Base-by-base conservation (phyloP, 495 filamentous ascomycete genomes). In the Penicillium alfredii region DNA sequence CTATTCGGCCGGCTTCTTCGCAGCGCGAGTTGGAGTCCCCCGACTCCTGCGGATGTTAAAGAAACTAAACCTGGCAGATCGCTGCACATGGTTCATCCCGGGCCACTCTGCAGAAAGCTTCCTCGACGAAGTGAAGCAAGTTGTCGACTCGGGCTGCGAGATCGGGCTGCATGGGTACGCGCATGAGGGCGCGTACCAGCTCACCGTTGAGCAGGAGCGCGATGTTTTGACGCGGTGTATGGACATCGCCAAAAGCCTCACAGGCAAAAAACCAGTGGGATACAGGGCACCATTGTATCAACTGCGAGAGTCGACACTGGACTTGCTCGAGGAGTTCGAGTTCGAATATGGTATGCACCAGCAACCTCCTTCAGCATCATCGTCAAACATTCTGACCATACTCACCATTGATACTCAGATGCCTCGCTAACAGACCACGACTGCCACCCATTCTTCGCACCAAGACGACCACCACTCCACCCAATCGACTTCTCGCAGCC, bases 41-140 rank as follows among this genome's bases (percentile, higher is more conserved):
- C 70, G 78, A 14, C 55, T 82, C 9, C 51, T 82, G 4, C 74
- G 71, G 25, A 60, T 82, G 30, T 68, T 82, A 42, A 61, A 66
- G 18, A 77, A 74, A 44, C 64, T 25, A 49, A 49, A 7, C 65
- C 81, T 22, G 55, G 69, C 4, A 58, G 8, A 73, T 4, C 68
- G 69, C 18, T 62, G 74, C 11, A 78, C 77, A 3, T 82, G 78
- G 78, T 80, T 79, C 44, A 69, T 82, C 13, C 78, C 78, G 0
- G 77, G 78, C 6, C 77, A 82, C 51, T 76, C 72, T 1, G 64
- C 74, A 35, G 78, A 82, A 41, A 76, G 65, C 9, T 82, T 81
- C 49, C 76, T 73, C 0, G 56, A 66, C 1, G 62, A 74, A 38
- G 69, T 72, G 3, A 60, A 65, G 20, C 57, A 61, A 14, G 74